phyloP scores from a whole-genome alignment of 805 yeast species.

The Wickerhamomyces xylosicus region DNA sequence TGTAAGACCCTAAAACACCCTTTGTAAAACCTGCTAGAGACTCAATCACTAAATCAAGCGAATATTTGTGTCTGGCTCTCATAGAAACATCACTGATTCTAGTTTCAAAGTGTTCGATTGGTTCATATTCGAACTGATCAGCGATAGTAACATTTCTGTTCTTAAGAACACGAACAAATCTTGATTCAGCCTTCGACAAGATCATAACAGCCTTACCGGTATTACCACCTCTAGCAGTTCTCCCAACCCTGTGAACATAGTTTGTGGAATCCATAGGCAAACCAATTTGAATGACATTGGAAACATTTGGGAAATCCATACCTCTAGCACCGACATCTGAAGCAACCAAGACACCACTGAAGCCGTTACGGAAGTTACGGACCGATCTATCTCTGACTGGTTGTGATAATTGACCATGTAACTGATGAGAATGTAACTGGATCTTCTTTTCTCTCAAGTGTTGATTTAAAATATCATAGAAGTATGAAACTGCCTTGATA shows the following conservation, averaged over 20 bases:
- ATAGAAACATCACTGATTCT: slow-evolving; percentile 19
- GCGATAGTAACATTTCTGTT: slow-evolving; percentile 46
- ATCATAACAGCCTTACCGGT: slow-evolving; percentile 62
- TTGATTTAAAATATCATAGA: slow-evolving; percentile 22
- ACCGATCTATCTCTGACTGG: slow-evolving; percentile 53
- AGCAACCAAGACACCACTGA: slow-evolving; percentile 55
- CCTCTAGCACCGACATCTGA: slow-evolving; percentile 97
- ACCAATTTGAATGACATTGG: slow-evolving; percentile 79
- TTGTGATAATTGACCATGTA: slow-evolving; percentile 75
- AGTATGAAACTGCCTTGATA: slow-evolving; percentile 46
- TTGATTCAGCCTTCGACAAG: slow-evolving; percentile 43
- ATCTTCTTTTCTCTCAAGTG: slow-evolving; percentile 14
- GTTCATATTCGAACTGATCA: slow-evolving; percentile 29
- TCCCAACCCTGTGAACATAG: slow-evolving; percentile 87
- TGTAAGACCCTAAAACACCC: slow-evolving; percentile 22
- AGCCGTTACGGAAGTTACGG: slow-evolving; percentile 36
- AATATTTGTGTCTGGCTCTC: slow-evolving; percentile 17
- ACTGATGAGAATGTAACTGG: slow-evolving; percentile 24
- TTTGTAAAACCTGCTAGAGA: slow-evolving; percentile 27
- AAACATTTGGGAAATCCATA: slow-evolving; percentile 84
- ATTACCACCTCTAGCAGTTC: slow-evolving; percentile 91
- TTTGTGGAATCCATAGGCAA: slow-evolving; percentile 67
- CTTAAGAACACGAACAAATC: slow-evolving; percentile 40
- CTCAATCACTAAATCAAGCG: slow-evolving; percentile 22
- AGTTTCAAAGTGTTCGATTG: slow-evolving; percentile 25